These are phyloP conservation scores for Tilletiaria anomala DNA, from an alignment of 1,284 basidiomycete species.

Conservation along the genomic window DNA sequence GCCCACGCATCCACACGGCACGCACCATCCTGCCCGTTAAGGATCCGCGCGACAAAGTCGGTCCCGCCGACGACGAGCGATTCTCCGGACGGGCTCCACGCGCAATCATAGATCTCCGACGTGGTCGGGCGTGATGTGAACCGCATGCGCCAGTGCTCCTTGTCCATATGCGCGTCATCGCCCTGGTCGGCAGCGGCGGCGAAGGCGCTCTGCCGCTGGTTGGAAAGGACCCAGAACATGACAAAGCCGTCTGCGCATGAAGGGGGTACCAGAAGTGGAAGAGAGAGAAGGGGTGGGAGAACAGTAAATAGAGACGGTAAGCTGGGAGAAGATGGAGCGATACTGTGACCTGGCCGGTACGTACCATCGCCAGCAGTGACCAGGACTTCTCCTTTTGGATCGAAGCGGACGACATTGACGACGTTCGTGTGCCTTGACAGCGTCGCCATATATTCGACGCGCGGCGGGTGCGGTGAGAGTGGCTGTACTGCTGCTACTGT, in stretches of 20 bases:
- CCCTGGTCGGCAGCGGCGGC: conserved; percentile 58
- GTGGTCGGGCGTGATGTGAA: conserved; percentile 57
- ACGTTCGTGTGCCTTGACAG: conserved; percentile 81
- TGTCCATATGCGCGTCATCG: conserved; percentile 64
- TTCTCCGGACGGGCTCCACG: conserved; percentile 90
- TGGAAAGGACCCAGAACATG: conserved; percentile 79
- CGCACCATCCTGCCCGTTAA: conserved; percentile 56
- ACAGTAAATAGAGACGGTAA: neutral
- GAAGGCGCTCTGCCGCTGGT: conserved; percentile 45
- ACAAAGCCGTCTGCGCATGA: conserved; percentile 73
- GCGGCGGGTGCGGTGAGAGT: conserved; percentile 45
- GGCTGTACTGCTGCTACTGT: conserved; percentile 49
- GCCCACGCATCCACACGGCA: neutral
- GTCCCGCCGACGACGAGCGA: conserved; percentile 88
- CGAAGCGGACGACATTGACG: conserved; percentile 92
- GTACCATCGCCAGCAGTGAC: conserved; percentile 51
- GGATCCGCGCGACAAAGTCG: conserved; percentile 82
- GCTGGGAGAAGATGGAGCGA: neutral
- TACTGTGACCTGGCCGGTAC: no score
- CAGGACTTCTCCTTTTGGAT: conserved; percentile 46
- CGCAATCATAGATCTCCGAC: conserved; percentile 81
- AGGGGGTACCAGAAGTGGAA: neutral
- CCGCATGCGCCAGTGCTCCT: conserved; percentile 86
- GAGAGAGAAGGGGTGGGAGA: neutral
- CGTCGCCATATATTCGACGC: conserved; percentile 89